Base-by-base conservation (phyloP, 2,329 filamentous ascomycete genomes). In the Beauveria rudraprayagi region DNA sequence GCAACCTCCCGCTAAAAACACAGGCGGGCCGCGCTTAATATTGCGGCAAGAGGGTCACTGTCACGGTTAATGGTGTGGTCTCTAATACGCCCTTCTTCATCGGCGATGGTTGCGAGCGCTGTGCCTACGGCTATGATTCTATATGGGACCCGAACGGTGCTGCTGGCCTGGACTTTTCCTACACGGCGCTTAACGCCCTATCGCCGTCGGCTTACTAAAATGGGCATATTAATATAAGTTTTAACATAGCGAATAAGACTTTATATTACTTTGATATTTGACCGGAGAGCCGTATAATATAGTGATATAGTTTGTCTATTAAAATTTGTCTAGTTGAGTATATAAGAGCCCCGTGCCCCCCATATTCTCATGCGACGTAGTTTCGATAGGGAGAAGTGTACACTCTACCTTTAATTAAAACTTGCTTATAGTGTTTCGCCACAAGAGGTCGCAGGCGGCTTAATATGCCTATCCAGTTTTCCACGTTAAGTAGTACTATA, bases 171-270 rank as follows among this genome's bases (percentile, higher is more conserved):
- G 63, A 65, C 37, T 65, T 65, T 47, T 63, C 61, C 26, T 62
- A 61, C 61, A 52, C 61, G 1, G 59, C 56, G 7, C 56, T 64
- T 3, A 57, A 53, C 46, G 26, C 58, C 43, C 52, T 65, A 16
- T 62, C 62, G 7, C 52, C 48, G 28, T 34, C 52, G 30, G 64
- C 63, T 9, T 65, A 61, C 56, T 51, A 59, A 17, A 58, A 60
- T 11, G 64, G 64, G 2, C 64, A 65, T 41, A 61, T 64, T 34
- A 60, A 63, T 14, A 47, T 65, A 30, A n/a, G 37, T 16, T 65
- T 62, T 60, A 56, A 64, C 51, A 65, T 65, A 51, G 60, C 63
- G 17, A 54, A 64, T n/a, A 60, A 65, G 41, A 63, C 61, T 1
- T 41, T 65, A n/a, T 65, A 64, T 22, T 43, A 63, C 28, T 65